Percentiles rank a stretch among this genome's conserved stretches.
phyloP scores from a whole-genome alignment of 768 basidiomycete species.

The Saitozyma podzolica region DNA sequence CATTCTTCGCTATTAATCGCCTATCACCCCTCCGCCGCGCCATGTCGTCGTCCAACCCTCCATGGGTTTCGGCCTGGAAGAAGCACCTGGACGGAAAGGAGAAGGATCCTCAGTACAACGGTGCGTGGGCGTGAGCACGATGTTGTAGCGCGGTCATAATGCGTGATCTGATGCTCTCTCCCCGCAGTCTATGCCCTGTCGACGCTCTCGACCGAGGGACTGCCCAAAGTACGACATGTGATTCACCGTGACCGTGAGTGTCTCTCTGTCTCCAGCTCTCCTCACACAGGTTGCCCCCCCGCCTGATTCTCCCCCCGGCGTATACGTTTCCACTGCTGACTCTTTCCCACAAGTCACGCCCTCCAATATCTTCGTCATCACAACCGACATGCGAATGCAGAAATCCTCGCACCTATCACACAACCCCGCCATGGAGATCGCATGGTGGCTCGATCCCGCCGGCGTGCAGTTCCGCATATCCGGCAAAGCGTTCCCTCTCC shows the following conservation, averaged over 20 bases:
- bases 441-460: conserved; percentile 48
- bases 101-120: conserved; percentile 32
- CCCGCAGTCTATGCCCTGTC: conserved; percentile 43
- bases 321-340: background rate
- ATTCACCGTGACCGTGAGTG: conserved; percentile 47
- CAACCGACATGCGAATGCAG: conserved; percentile 50
- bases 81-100: conserved; percentile 23
- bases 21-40: too few species aligned
- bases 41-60: background rate
- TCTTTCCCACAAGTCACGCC: conserved; percentile 34
- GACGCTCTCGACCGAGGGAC: conserved; percentile 31
- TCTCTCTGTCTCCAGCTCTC: background rate
- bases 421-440: conserved; percentile 37
- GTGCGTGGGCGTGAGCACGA: conserved; percentile 20
- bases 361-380: conserved; percentile 33
- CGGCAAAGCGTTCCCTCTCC: conserved; percentile 38
- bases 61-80: conserved; percentile 28
- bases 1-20: too few species aligned
- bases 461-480: conserved; percentile 48
- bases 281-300: too few species aligned
- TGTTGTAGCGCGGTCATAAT: too few species aligned
- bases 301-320: too few species aligned
- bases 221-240: conserved; percentile 44
- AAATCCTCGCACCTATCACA: conserved; percentile 40
- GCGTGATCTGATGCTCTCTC: too few species aligned